A percentile compares a stretch with the other conserved stretches of the same genome.
Evolutionary conservation across 2,329 filamentous ascomycete species (phyloP).

Genomic region (Alternaria ethzedia): DNA sequence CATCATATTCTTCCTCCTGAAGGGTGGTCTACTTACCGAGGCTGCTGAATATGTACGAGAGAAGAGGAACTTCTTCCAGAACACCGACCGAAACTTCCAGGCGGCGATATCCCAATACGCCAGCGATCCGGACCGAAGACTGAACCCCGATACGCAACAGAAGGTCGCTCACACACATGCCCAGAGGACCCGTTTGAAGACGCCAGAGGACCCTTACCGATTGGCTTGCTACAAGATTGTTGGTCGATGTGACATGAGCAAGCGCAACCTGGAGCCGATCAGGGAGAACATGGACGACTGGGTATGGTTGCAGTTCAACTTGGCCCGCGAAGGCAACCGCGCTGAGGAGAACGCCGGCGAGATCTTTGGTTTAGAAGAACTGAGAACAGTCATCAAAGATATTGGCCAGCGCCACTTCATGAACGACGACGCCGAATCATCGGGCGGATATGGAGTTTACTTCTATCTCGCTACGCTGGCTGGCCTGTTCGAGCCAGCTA

Average conservation of each 20-base stretch:
- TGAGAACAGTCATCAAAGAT: constrained; percentile 81
- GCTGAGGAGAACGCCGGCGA: constrained; percentile 68
- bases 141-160: constrained; percentile 80
- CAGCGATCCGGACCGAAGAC: constrained; percentile 74
- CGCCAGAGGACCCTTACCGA: constrained; percentile 89
- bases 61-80: constrained; percentile 84
- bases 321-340: constrained; percentile 67
- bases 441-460: constrained; percentile 83
- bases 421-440: constrained; percentile 78
- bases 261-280: constrained; percentile 63
- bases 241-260: constrained; percentile 71
- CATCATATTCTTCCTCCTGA: constrained; percentile 87
- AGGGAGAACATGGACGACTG: constrained; percentile 69
- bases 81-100: constrained; percentile 88
- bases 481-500: constrained; percentile 92
- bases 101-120: constrained; percentile 87
- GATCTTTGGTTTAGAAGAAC: constrained; percentile 67
- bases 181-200: constrained; percentile 81
- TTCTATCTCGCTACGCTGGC: constrained; percentile 91
- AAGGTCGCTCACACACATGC: constrained; percentile 90
- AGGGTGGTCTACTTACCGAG: constrained; percentile 82
- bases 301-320: constrained; percentile 70
- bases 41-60: constrained; percentile 85
- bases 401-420: constrained; percentile 92
- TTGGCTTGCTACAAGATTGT: constrained; percentile 99